phyloP scores from a whole-genome alignment of 1,284 basidiomycete species.

The Peniophora sp. region DNA sequence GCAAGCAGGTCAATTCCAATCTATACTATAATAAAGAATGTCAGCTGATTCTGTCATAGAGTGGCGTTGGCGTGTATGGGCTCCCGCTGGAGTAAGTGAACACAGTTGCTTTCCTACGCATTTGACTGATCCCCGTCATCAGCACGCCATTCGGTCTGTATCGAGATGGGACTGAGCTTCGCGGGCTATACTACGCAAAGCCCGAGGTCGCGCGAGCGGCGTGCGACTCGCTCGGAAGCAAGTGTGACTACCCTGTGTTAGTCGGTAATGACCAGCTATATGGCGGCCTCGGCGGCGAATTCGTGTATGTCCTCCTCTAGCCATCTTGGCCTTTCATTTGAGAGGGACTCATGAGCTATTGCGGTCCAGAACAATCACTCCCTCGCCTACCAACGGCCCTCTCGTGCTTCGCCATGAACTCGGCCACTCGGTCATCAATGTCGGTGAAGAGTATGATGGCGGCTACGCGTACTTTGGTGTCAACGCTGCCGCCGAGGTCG shows the following conservation, averaged over 20 bases:
- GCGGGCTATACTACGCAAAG: constrained; percentile 69
- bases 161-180: constrained; percentile 70
- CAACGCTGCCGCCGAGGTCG: constrained; percentile 48
- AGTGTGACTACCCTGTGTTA: constrained; percentile 75
- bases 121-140: not conserved
- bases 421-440: constrained; percentile 72
- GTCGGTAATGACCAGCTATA: constrained; percentile 82
- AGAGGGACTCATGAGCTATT: constrained; percentile 1
- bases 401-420: constrained; percentile 76
- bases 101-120: not conserved
- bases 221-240: constrained; percentile 53
- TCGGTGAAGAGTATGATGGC: constrained; percentile 86
- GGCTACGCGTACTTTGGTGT: constrained; percentile 71
- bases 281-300: constrained; percentile 77
- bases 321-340: too few species aligned
- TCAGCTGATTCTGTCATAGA: constrained; percentile 31
- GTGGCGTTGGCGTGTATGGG: constrained; percentile 68
- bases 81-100: constrained; percentile 53
- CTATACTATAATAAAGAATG: not conserved
- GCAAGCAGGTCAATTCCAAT: constrained; percentile 43
- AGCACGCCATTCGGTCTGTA: constrained; percentile 77
- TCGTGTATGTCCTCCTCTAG: constrained; percentile 74
- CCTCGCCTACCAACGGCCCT: constrained; percentile 71
- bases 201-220: constrained; percentile 62
- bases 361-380: constrained; percentile 60